Conservation (phyloP, 2,329 filamentous ascomycete genomes). For the Stenocarpella maydis region DNA sequence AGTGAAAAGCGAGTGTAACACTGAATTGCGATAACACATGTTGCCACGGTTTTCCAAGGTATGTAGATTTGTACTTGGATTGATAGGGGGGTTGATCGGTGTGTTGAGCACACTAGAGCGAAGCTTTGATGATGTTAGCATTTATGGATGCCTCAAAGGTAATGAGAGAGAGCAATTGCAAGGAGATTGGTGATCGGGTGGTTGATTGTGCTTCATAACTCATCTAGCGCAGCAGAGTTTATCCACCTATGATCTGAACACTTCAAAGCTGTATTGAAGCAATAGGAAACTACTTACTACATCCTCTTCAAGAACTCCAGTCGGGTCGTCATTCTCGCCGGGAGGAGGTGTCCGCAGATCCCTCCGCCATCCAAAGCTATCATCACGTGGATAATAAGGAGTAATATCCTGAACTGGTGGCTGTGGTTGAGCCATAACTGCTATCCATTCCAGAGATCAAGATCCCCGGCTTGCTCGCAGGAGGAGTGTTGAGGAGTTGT, state of each 20-base stretch:
- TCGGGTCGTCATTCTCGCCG: not conserved
- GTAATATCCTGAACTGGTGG: too few species aligned
- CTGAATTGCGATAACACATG: constrained; percentile 2
- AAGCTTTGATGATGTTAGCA: not conserved
- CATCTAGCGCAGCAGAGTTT: too few species aligned
- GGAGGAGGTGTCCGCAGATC: not conserved
- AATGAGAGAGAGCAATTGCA: not conserved
- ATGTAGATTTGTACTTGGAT: not conserved
- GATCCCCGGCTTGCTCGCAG: not conserved
- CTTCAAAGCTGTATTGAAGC: not conserved
- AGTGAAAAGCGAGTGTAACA: constrained; percentile 8
- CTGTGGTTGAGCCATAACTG: not conserved
- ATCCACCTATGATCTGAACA: not conserved
- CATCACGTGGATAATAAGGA: not conserved
- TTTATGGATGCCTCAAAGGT: too few species aligned
- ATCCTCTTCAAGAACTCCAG: too few species aligned
- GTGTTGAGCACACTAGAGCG: not conserved
- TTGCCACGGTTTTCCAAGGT: not conserved
- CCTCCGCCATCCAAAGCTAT: not conserved
- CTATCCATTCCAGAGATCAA: not conserved
- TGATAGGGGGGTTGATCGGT: not conserved
- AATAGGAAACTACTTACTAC: not conserved
- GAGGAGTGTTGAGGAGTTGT: too few species aligned
- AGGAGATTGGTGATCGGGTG: not conserved
- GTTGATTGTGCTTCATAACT: too few species aligned